Base-by-base conservation (phyloP, 2,329 filamentous ascomycete genomes). In the Aspergillus fructus region DNA sequence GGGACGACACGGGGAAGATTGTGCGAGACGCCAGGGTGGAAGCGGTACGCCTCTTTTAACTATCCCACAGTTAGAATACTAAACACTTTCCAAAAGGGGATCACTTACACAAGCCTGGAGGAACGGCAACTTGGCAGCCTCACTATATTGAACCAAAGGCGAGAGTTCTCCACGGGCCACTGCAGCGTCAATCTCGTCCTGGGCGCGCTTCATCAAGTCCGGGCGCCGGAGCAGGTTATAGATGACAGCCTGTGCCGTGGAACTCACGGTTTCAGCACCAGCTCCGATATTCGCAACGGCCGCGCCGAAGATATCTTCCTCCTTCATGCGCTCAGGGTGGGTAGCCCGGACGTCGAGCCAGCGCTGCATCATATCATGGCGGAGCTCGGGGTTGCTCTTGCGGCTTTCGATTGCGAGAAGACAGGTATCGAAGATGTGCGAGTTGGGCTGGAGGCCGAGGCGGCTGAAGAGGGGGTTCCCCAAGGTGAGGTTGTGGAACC, bases 361-460 rank as follows among this genome's bases (percentile, higher is more conserved):
- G 8, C 70, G 65, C 59, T 72, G 66, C 52, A 76, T 64, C 64
- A 76, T 76, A 45, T 77, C 74, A 37, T 65, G 66, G 3, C 73
- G 59, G 1, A 60, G 62, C 41, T 68, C 68, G 1, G 63, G 57
- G 40, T 74, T 76, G n/a, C 65, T 58, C 42, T 73, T 70, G 1
- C 74, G 66, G 1, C 58, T 57, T 6, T 71, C 62, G 9, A 77
- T 64, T 13, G 72, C 73, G 0, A 62, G 61, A 12, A 70, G 54
- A 12, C 66, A 68, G 0, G 73, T 77, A 39, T 77, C 71, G 47
- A 76, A 73, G n/a, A 76, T 68, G 52, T 78, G 73, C 7, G 69
- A 69, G 3, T 67, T 66, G 1, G 74, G 74, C 43, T 71, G 66
- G 2, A 77, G 62, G 3, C 71, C 68, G 3, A 76, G 56, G 12